Evolutionary conservation across 106 monocot genomes (phyloP).

Genomic region (Iris macrosiphon): DNA sequence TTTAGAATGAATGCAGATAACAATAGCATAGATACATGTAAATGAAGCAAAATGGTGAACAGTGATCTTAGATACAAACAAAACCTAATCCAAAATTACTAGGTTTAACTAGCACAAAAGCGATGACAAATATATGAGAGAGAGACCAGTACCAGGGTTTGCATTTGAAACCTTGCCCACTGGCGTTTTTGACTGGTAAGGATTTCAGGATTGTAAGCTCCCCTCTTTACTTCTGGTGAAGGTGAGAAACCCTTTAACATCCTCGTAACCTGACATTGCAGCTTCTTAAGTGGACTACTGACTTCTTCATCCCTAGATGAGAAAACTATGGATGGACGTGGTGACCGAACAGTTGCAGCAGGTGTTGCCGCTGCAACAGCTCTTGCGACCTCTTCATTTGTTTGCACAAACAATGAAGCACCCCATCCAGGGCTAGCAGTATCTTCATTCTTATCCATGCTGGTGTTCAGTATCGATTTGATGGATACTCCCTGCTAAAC

Average conservation of each 20-base stretch:
- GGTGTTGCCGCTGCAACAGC: conserved; percentile 57
- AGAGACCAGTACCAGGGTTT: conserved; percentile 44
- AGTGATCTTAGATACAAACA: too few species aligned
- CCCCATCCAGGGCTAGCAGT: conserved; percentile 52
- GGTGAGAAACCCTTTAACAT: conserved; percentile 75
- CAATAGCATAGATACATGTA: too few species aligned
- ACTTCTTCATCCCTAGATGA: conserved; percentile 66
- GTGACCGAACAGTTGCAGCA: conserved; percentile 40
- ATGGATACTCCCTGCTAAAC: neutral
- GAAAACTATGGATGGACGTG: conserved; percentile 76
- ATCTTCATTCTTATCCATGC: conserved; percentile 63
- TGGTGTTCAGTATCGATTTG: neutral
- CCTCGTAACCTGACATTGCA: conserved; percentile 59
- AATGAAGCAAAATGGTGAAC: too few species aligned
- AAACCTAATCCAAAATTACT: too few species aligned
- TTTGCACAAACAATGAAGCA: conserved; percentile 52
- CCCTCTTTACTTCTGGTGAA: conserved; percentile 54
- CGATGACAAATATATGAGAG: conserved; percentile 9
- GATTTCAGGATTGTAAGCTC: conserved; percentile 88
- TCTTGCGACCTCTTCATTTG: conserved; percentile 62
- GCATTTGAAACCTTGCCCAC: conserved; percentile 87
- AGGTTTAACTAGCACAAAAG: too few species aligned
- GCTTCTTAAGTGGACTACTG: conserved; percentile 65
- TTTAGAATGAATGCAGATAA: too few species aligned
- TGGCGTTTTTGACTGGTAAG: conserved; percentile 93